Conservation (phyloP, 1,284 basidiomycete genomes). For the Peniophora sp. region DNA sequence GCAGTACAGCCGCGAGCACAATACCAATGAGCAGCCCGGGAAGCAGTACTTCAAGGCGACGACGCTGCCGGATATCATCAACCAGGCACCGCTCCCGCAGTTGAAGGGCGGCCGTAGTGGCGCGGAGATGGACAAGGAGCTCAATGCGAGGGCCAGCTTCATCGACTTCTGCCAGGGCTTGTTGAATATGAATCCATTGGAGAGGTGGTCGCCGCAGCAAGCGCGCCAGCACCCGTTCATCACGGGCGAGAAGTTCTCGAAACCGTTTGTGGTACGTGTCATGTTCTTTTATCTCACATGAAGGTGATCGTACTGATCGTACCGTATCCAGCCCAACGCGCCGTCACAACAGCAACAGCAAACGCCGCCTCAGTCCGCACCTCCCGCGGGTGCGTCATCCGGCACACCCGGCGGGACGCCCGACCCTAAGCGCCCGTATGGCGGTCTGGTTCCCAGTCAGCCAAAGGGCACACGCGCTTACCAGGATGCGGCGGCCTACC, state of each 20-base stretch:
- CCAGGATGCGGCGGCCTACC: slow-evolving; percentile 90
- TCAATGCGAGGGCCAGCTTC: slow-evolving; percentile 90
- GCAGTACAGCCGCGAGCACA: slow-evolving; percentile 93
- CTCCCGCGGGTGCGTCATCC: slow-evolving; percentile 21
- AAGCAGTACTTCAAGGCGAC: slow-evolving; percentile 99
- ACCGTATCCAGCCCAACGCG: slow-evolving; percentile 2
- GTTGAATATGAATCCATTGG: slow-evolving; percentile 89
- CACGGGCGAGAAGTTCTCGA: slow-evolving; percentile 91
- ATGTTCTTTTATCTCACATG: slow-evolving; percentile 3
- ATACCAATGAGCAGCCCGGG: slow-evolving; percentile 91
- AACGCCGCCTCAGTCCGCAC: slow-evolving; percentile 36
- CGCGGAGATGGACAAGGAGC: slow-evolving; percentile 91
- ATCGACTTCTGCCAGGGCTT: slow-evolving; percentile 97
- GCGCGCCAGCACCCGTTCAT: slow-evolving; percentile 96
- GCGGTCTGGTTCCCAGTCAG: slow-evolving; percentile 82
- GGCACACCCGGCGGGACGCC: slow-evolving; percentile 18
- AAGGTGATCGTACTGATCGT: slow-evolving; percentile 7
- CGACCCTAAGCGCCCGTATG: slow-evolving; percentile 86
- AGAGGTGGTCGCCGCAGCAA: slow-evolving; percentile 96
- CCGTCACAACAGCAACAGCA: too few species aligned
- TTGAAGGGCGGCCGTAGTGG: slow-evolving; percentile 69
- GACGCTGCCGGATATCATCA: slow-evolving; percentile 91
- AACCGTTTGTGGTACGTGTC: slow-evolving; percentile 73
- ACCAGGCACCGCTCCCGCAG: slow-evolving; percentile 84
- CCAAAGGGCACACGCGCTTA: slow-evolving; percentile 78